These are phyloP conservation scores for Epichloe sp. DNA, from an alignment of 2,329 filamentous ascomycete species.

Conservation along the genomic window DNA sequence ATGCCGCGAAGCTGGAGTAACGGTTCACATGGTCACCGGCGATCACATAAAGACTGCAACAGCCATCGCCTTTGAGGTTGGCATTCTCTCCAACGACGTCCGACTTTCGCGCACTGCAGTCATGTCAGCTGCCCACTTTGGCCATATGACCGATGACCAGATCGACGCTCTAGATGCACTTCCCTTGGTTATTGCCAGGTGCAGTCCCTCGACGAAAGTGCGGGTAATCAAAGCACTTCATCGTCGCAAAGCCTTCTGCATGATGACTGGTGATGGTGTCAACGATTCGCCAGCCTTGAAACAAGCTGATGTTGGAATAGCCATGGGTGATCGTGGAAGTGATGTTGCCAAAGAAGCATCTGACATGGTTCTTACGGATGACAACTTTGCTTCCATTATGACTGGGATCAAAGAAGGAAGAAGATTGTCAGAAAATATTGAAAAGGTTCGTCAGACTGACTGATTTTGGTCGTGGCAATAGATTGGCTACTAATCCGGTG, in stretches of 20 bases:
- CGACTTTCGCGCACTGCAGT: conserved; percentile 30
- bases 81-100: conserved; percentile 35
- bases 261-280: conserved; percentile 65
- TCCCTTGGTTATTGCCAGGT: conserved; percentile 56
- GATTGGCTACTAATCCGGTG: background rate
- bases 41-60: conserved; percentile 56
- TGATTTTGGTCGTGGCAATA: background rate
- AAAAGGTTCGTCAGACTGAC: conserved; percentile 39
- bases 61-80: conserved; percentile 52
- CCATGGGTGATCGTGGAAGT: conserved; percentile 58
- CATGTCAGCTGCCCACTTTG: conserved; percentile 52
- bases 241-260: conserved; percentile 52
- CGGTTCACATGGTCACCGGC: conserved; percentile 57
- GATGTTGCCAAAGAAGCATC: conserved; percentile 71
- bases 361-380: conserved; percentile 78
- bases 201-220: conserved; percentile 59
- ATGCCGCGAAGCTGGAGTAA: conserved; percentile 48
- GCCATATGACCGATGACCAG: conserved; percentile 45
- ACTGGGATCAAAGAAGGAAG: conserved; percentile 60
- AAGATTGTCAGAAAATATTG: conserved; percentile 59
- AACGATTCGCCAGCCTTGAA: conserved; percentile 64
- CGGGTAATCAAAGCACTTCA: conserved; percentile 64
- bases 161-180: conserved; percentile 48
- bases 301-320: conserved; percentile 61
- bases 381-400: conserved; percentile 74